phyloP scores from a whole-genome alignment of 2,329 filamentous ascomycete species.

The Didymella pomorum region DNA sequence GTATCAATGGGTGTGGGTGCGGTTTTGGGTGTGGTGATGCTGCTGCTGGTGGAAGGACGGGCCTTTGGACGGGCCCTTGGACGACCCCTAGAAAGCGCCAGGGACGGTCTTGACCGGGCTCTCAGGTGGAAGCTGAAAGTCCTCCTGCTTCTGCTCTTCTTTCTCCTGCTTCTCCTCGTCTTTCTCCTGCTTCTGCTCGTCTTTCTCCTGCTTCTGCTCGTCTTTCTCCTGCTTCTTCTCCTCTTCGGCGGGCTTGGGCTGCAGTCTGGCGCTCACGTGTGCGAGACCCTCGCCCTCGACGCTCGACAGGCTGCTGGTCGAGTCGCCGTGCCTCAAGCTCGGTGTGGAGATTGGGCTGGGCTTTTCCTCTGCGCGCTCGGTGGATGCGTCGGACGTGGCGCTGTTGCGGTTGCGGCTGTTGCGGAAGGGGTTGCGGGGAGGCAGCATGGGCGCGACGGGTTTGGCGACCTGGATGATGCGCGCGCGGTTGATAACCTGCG shows the following conservation, averaged over 20 bases:
- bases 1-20: conserved; percentile 5
- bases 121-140: conserved; percentile 53
- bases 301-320: conserved; percentile 44
- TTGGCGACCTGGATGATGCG: conserved; percentile 87
- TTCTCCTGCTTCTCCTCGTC: conserved; percentile 39
- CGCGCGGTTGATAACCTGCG: conserved; percentile 76
- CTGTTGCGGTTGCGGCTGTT: conserved; percentile 51
- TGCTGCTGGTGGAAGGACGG: background rate
- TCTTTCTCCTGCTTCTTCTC: conserved; percentile 1
- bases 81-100: conserved; percentile 41
- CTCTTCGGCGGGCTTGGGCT: conserved; percentile 33
- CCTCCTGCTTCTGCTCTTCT: background rate
- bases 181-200: background rate
- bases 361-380: conserved; percentile 38
- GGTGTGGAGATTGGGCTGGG: conserved; percentile 46
- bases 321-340: conserved; percentile 47
- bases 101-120: conserved; percentile 46
- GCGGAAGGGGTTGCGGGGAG: conserved; percentile 74
- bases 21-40: background rate
- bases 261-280: conserved; percentile 36
- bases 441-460: conserved; percentile 77
- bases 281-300: conserved; percentile 44
- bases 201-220: conserved; percentile 32
- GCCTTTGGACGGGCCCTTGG: background rate
- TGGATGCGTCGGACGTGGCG: conserved; percentile 42